phyloP scores from a whole-genome alignment of 345 rosid species.

The Noccaea caerulescens region DNA sequence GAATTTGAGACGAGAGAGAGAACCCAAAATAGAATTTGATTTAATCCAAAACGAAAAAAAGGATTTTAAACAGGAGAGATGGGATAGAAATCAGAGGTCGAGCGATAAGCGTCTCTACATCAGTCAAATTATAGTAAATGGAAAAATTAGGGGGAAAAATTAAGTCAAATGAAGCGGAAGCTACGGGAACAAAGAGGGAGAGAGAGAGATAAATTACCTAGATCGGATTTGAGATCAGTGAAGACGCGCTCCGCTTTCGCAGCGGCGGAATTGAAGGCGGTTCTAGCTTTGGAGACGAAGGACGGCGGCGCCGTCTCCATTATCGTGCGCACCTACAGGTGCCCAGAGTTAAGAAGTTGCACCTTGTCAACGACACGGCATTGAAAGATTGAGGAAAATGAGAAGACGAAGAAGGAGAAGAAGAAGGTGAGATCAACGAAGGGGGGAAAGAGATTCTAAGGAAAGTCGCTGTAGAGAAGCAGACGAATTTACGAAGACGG shows the following conservation, averaged over 20 bases:
- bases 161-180: constrained; percentile 19
- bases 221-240: constrained; percentile 84
- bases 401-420: constrained; percentile 29
- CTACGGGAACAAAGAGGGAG: constrained; percentile 17
- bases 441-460: constrained; percentile 10
- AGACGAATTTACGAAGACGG: constrained; percentile 24
- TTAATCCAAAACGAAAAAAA: constrained; percentile 4
- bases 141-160: background rate
- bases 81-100: constrained; percentile 36
- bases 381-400: constrained; percentile 25
- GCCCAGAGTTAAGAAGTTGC: constrained; percentile 41
- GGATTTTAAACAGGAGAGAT: constrained; percentile 7
- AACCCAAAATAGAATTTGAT: constrained; percentile 48
- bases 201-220: constrained; percentile 48
- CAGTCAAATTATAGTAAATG: constrained; percentile 51
- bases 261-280: constrained; percentile 92
- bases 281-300: constrained; percentile 85
- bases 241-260: constrained; percentile 98
- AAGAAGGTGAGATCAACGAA: constrained; percentile 41
- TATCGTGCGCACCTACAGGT: constrained; percentile 47
- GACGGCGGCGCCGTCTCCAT: constrained; percentile 67
- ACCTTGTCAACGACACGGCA: constrained; percentile 39
- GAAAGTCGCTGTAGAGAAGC: constrained; percentile 21
- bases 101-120: constrained; percentile 22
- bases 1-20: constrained; percentile 26